A percentile compares a stretch with the other conserved stretches of the same genome.
Evolutionary conservation across 495 filamentous ascomycete genomes (phyloP).

Genomic region (Rusavskia elegans): DNA sequence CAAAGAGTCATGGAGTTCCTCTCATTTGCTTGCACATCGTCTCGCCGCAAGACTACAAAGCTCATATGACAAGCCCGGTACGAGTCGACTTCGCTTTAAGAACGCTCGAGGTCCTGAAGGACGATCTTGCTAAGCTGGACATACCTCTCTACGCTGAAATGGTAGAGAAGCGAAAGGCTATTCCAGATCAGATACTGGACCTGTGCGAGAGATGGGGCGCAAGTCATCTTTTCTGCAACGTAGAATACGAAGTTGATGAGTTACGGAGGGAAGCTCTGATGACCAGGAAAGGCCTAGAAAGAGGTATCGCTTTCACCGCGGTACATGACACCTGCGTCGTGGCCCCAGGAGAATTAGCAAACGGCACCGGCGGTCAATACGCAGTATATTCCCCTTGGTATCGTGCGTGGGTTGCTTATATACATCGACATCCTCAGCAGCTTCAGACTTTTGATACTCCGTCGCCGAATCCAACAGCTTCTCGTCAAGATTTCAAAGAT

Average conservation of each 20-base stretch:
- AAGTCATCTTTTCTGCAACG: constrained; percentile 40
- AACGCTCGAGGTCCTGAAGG: constrained; percentile 45
- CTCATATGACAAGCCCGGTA: constrained; percentile 56
- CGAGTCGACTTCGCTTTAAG: constrained; percentile 70
- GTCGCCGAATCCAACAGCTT: constrained; percentile 36
- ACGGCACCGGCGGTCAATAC: constrained; percentile 59
- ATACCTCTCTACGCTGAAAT: constrained; percentile 71
- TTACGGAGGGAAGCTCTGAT: constrained; percentile 52
- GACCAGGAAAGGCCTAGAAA: constrained; percentile 39
- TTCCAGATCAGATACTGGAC: constrained; percentile 50
- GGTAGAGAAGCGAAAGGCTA: constrained; percentile 43
- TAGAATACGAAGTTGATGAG: constrained; percentile 48
- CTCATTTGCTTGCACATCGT: constrained; percentile 64
- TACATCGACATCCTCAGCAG: constrained; percentile 50
- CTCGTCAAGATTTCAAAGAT: constrained; percentile 33
- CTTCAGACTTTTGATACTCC: constrained; percentile 46
- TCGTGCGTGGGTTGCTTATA: constrained; percentile 52
- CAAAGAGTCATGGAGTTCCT: constrained; percentile 45
- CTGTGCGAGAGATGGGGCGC: constrained; percentile 59
- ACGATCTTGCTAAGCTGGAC: constrained; percentile 50
- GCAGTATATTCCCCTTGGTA: constrained; percentile 77
- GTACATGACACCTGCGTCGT: constrained; percentile 75
- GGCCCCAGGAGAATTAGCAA: constrained; percentile 47
- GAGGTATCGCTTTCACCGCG: constrained; percentile 45
- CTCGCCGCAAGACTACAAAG: constrained; percentile 77